Evolutionary conservation across 129 eudicot species (phyloP).

Genomic region (Heracleum sosnowskyi): DNA sequence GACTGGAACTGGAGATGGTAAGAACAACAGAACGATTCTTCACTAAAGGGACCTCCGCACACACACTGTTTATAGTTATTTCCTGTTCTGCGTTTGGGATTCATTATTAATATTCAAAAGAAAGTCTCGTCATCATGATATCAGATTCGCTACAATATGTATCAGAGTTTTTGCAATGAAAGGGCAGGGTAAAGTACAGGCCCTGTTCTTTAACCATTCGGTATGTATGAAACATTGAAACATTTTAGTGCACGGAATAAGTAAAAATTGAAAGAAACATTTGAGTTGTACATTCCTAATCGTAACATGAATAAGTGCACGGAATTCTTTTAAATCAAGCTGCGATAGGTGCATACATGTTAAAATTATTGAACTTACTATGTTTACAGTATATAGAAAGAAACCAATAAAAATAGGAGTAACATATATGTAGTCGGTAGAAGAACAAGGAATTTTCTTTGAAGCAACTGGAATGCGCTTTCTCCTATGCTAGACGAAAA

Average conservation of each 20-base stretch:
- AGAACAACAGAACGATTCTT: neutral
- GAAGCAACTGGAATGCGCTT: slow-evolving; percentile 9
- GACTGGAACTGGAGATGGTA: neutral
- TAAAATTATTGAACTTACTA: no score
- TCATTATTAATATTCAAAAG: neutral
- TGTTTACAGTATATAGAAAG: no score
- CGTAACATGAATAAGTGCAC: no score
- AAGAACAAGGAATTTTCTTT: slow-evolving; percentile 14
- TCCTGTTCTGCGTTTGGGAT: neutral
- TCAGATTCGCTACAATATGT: slow-evolving; percentile 10
- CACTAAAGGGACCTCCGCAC: neutral
- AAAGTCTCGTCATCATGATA: neutral
- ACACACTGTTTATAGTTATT: neutral
- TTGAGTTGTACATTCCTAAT: no score
- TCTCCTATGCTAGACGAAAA: neutral
- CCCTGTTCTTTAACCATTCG: no score
- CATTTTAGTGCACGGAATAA: no score
- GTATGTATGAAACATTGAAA: no score
- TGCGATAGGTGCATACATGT: no score
- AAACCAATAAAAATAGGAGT: no score
- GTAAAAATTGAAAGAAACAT: no score
- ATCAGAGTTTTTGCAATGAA: neutral
- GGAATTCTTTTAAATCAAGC: no score
- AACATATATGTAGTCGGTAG: no score
- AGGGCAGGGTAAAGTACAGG: neutral